phyloP scores from a whole-genome alignment of 2,329 filamentous ascomycete species.

The Fusarium fracticaudum region DNA sequence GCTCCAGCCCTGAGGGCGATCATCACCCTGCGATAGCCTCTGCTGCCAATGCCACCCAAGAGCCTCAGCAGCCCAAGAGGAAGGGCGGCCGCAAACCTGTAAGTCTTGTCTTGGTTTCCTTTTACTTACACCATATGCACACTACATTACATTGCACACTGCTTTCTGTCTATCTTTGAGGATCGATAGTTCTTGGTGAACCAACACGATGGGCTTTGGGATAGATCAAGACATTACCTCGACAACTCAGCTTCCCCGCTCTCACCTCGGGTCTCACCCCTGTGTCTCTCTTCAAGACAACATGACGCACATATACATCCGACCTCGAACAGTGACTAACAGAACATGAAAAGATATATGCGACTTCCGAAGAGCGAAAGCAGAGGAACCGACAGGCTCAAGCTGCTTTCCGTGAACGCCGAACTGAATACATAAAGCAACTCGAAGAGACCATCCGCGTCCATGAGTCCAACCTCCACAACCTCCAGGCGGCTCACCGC shows the following conservation, averaged over 20 bases:
- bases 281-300: conserved; percentile 4
- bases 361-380: conserved; percentile 97
- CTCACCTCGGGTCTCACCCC: not conserved
- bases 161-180: not conserved
- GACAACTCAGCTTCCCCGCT: conserved; percentile 14
- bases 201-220: not conserved
- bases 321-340: conserved; percentile 30
- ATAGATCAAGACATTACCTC: not conserved
- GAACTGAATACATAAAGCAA: conserved; percentile 99
- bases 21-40: conserved; percentile 47
- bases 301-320: not conserved
- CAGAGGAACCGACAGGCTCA: conserved; percentile 97
- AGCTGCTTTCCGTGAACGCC: conserved; percentile 93
- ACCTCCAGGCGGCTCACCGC: conserved; percentile 91
- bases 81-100: conserved; percentile 98
- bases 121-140: not conserved
- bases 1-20: conserved; percentile 69
- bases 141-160: not conserved
- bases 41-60: conserved; percentile 53
- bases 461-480: conserved; percentile 93
- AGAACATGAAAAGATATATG: conserved; percentile 78
- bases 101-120: conserved; percentile 56
- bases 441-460: conserved; percentile 96
- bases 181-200: not conserved
- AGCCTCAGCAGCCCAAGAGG: conserved; percentile 80